A percentile compares a stretch with the other conserved stretches of the same genome.
phyloP scores from a whole-genome alignment of 2,329 filamentous ascomycete genomes.

The Talaromyces sp. region DNA sequence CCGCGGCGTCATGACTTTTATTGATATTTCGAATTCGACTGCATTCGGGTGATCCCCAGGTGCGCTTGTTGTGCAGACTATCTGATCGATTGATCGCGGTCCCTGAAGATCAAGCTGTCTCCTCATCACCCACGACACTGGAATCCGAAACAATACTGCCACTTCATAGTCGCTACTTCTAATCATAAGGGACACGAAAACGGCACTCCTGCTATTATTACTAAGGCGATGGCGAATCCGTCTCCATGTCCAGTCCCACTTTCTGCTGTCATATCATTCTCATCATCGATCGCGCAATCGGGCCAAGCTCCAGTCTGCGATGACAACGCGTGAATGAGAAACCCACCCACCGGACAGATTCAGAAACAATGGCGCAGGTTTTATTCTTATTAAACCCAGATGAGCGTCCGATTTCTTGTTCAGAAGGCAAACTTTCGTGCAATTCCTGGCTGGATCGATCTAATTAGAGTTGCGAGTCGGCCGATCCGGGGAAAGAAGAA shows the following conservation, averaged over 20 bases:
- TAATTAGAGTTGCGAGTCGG: not conserved
- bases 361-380: not conserved
- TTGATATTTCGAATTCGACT: not conserved
- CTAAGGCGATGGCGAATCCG: not conserved
- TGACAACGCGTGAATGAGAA: not conserved
- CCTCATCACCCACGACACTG: not conserved
- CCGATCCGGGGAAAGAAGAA: not conserved
- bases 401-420: not conserved
- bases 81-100: not conserved
- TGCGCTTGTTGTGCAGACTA: not conserved
- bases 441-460: not conserved
- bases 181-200: no score
- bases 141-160: no score
- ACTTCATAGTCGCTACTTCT: no score
- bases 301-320: not conserved
- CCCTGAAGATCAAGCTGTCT: not conserved
- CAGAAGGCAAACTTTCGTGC: not conserved
- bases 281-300: conserved; percentile 25
- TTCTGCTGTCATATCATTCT: conserved; percentile 16
- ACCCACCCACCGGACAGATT: not conserved
- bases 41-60: not conserved
- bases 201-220: not conserved
- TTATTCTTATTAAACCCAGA: not conserved
- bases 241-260: not conserved
- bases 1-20: not conserved